Evolutionary conservation across 202 grass and related monocot species (phyloP).

Genomic region (Elaeis oleifera): DNA sequence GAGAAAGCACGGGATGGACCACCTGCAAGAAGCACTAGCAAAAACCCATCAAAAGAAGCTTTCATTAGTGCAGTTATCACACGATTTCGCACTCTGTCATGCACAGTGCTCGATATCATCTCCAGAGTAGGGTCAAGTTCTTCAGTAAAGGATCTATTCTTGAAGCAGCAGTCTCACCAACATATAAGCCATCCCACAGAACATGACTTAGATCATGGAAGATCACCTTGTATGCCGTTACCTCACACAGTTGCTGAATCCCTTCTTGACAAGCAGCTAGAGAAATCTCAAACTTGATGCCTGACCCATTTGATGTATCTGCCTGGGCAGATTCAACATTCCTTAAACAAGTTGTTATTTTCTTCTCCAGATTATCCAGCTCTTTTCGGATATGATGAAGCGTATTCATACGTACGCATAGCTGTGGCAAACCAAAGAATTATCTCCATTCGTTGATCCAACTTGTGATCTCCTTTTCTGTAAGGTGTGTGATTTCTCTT

Average conservation of each 20-base stretch:
- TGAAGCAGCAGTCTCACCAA: constrained; percentile 50
- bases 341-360: constrained; percentile 81
- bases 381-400: constrained; percentile 73
- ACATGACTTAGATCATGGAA: constrained; percentile 75
- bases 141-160: constrained; percentile 59
- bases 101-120: constrained; percentile 71
- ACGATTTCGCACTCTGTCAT: constrained; percentile 70
- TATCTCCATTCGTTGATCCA: constrained; percentile 52
- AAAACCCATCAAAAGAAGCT: constrained; percentile 88
- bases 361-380: constrained; percentile 82
- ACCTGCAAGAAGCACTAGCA: constrained; percentile 91
- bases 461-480: constrained; percentile 66
- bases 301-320: constrained; percentile 64
- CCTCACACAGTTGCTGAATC: constrained; percentile 81
- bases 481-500: constrained; percentile 67
- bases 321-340: constrained; percentile 82
- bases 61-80: constrained; percentile 94
- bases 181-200: constrained; percentile 73
- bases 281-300: constrained; percentile 82
- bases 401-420: constrained; percentile 83
- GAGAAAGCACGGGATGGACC: constrained; percentile 76
- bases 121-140: constrained; percentile 81
- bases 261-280: constrained; percentile 70
- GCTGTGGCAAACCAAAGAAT: constrained; percentile 61
- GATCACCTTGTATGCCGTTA: constrained; percentile 78